Base-by-base conservation (phyloP, 768 basidiomycete genomes). In the Krasilnikovozyma curviuscula region DNA sequence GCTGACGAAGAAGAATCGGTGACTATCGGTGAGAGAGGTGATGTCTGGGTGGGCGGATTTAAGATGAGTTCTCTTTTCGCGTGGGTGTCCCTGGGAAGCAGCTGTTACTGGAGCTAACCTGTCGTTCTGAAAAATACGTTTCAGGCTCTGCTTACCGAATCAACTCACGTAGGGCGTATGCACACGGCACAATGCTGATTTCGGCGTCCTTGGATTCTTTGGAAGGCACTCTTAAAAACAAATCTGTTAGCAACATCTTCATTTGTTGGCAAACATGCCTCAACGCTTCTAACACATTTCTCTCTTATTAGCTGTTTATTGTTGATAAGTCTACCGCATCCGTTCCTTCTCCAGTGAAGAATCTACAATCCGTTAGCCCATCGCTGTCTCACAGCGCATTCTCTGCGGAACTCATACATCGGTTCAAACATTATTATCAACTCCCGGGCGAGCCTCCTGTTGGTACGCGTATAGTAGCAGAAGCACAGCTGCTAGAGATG, bases 61-160 rank as follows among this genome's bases (percentile, higher is more conserved):
- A 38, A 51, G 34, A 47, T 47, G 24, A 58, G 60, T 27, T 53
- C 48, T 13, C 40, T 56, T 25, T 40, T 54, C 21, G 46, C 53
- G 30, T 53, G 10, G 35, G 37, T 14, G 9, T 43, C 28, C 44
- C 54, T 18, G 58, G 37, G 21, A 39, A n/a, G n/a, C 23, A 37
- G 23, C 35, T 30, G 16, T 35, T 28, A 23, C 32, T 7, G 7
- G 24, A 5, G 3, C n/a, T 28, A 13, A 28, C 12, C 42, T 7
- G 14, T 7, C 2, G 28, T 16, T 24, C 23, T 16, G 16, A 32
- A 45, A 16, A 46, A 50, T 61, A 97, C 85, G 79, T 95, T 53
- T 97, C 91, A 40, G 93, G 93, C 34, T 95, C 88, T 8, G 93
- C 93, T 10, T 98, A 93, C 68, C 95, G 93, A 66, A 83, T 98